Evolutionary conservation across 2,329 filamentous ascomycete species (phyloP).

Genomic region (Colletotrichum caudatum): DNA sequence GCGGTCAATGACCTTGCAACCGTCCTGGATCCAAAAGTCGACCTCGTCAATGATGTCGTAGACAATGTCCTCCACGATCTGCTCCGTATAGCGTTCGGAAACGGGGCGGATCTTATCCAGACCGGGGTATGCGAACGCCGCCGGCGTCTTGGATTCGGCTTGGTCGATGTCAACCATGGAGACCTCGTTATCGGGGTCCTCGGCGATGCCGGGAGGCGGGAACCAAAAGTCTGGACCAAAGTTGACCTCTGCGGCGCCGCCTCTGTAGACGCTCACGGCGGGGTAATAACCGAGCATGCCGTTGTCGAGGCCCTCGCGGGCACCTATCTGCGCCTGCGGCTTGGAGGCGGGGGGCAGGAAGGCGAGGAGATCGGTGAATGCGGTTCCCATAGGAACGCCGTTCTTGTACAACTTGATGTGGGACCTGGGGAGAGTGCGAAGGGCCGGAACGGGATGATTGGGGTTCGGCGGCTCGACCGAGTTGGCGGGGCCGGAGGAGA

Average conservation of each 20-base stretch:
- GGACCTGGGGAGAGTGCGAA: slow-evolving; percentile 88
- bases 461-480: slow-evolving; percentile 73
- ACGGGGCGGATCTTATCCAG: slow-evolving; percentile 67
- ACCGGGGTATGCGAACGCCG: slow-evolving; percentile 15
- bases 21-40: slow-evolving; percentile 85
- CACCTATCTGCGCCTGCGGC: slow-evolving; percentile 77
- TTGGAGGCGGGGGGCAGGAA: slow-evolving; percentile 92
- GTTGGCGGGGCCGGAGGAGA: slow-evolving; percentile 55
- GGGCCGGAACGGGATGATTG: slow-evolving; percentile 78
- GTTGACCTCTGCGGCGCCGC: slow-evolving; percentile 91
- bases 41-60: slow-evolving; percentile 96
- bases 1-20: slow-evolving; percentile 62
- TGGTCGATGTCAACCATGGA: slow-evolving; percentile 57
- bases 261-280: slow-evolving; percentile 90
- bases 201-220: slow-evolving; percentile 72
- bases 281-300: slow-evolving; percentile 97
- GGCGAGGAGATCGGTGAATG: slow-evolving; percentile 87
- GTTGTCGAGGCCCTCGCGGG: slow-evolving; percentile 89
- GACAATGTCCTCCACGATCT: slow-evolving; percentile 93
- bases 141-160: slow-evolving; percentile 9
- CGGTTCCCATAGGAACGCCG: slow-evolving; percentile 84
- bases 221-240: slow-evolving; percentile 96
- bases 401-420: slow-evolving; percentile 95
- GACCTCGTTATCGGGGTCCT: slow-evolving; percentile 58
- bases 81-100: slow-evolving; percentile 86